Conservation (phyloP, 306 rosid genomes). For the Prunus mira region DNA sequence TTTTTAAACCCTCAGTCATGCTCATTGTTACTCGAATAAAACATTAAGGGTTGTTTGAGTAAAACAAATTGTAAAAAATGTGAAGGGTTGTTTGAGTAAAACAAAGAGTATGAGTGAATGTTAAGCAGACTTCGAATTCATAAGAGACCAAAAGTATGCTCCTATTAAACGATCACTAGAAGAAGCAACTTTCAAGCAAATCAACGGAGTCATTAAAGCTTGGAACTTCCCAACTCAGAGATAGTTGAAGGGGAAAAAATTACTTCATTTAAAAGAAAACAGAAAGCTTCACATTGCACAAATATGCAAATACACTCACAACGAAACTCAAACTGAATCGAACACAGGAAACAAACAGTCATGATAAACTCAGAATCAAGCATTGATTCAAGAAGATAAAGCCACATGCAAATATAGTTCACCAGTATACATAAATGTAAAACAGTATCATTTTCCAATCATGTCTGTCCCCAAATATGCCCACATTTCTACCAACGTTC, state of each 20-base stretch:
- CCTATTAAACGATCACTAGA: not conserved
- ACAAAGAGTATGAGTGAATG: too few species aligned
- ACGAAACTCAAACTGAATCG: constrained; percentile 13
- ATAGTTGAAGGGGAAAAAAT: not conserved
- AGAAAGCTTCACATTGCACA: not conserved
- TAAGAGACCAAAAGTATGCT: not conserved
- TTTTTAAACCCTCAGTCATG: too few species aligned
- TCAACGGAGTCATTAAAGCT: not conserved
- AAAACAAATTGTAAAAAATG: too few species aligned
- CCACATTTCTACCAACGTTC: constrained; percentile 17
- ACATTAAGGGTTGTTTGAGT: too few species aligned
- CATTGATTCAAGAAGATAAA: constrained; percentile 8
- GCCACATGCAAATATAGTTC: constrained; percentile 7
- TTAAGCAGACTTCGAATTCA: not conserved
- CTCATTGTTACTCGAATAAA: too few species aligned
- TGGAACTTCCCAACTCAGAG: not conserved
- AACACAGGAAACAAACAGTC: constrained; percentile 7
- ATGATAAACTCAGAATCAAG: constrained; percentile 13
- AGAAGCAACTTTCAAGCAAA: not conserved
- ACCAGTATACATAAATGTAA: constrained; percentile 20
- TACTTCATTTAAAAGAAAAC: not conserved
- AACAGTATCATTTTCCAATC: constrained; percentile 21
- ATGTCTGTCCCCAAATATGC: constrained; percentile 14
- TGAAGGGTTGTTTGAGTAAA: too few species aligned
- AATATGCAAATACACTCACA: not conserved